phyloP scores from a whole-genome alignment of 345 rosid genomes.

The Citrus medica region DNA sequence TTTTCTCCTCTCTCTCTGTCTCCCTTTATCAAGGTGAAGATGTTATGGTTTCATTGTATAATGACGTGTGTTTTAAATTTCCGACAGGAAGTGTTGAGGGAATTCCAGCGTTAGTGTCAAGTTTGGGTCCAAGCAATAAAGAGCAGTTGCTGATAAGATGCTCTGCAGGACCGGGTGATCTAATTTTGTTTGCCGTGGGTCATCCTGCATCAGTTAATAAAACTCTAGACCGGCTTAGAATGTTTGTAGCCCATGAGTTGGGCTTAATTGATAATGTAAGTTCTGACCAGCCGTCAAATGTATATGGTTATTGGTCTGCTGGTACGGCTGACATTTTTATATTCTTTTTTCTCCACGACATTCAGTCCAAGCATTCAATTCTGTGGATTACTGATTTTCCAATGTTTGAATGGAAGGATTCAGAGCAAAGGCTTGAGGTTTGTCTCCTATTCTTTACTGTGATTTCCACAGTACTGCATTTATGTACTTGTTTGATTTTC shows the following conservation, averaged over 20 bases:
- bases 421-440: slow-evolving; percentile 92
- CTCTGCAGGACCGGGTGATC: slow-evolving; percentile 79
- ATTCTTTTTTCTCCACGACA: slow-evolving; percentile 6
- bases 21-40: background rate
- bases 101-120: slow-evolving; percentile 65
- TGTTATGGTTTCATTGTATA: slow-evolving; percentile 4
- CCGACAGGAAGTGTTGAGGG: slow-evolving; percentile 68
- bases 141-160: slow-evolving; percentile 52
- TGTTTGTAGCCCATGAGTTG: slow-evolving; percentile 62
- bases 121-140: slow-evolving; percentile 52
- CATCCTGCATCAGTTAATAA: slow-evolving; percentile 64
- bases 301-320: background rate
- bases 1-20: slow-evolving; percentile 5
- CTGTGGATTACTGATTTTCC: slow-evolving; percentile 98
- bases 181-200: slow-evolving; percentile 89
- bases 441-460: slow-evolving; percentile 17
- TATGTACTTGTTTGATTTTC: background rate
- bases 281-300: slow-evolving; percentile 14
- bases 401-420: slow-evolving; percentile 93
- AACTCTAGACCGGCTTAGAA: slow-evolving; percentile 77
- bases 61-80: background rate
- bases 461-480: background rate
- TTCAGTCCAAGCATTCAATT: slow-evolving; percentile 79
- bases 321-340: background rate
- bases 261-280: slow-evolving; percentile 80